These are phyloP conservation scores for Cytospora paraplurivora DNA, from an alignment of 2,329 filamentous ascomycete species.

Conservation along the genomic window DNA sequence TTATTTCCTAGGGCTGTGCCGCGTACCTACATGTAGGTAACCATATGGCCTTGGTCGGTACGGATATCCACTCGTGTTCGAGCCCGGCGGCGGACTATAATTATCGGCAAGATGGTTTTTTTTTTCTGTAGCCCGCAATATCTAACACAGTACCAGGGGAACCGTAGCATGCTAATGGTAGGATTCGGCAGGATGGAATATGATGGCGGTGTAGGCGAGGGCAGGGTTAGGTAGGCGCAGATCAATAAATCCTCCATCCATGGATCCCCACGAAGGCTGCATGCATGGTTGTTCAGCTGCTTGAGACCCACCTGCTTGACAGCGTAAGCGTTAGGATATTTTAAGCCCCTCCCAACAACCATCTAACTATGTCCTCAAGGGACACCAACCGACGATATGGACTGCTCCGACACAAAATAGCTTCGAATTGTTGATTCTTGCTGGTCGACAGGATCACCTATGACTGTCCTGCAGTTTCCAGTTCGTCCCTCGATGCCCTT, in stretches of 20 bases:
- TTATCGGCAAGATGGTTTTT: too few relatives aligned
- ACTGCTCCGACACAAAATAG: constrained; percentile 3
- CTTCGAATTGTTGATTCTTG: not conserved
- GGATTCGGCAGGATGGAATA: not conserved
- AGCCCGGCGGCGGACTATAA: too few relatives aligned
- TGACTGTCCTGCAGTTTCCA: not conserved
- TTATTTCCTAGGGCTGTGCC: too few relatives aligned
- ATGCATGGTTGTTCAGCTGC: not conserved
- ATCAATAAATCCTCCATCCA: not conserved
- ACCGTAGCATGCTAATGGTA: too few relatives aligned
- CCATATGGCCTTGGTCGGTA: too few relatives aligned
- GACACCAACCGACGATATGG: not conserved
- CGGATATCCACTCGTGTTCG: too few relatives aligned
- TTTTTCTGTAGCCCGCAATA: too few relatives aligned
- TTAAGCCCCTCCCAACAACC: constrained; percentile 11
- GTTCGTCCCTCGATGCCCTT: not conserved
- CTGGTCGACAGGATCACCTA: constrained; percentile 1
- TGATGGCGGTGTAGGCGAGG: constrained; percentile 1
- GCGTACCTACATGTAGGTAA: too few relatives aligned
- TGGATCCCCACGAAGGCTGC: not conserved
- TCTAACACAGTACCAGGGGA: too few relatives aligned
- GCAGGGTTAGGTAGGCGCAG: constrained; percentile 13
- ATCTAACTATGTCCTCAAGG: not conserved
- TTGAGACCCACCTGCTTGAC: constrained; percentile 5
- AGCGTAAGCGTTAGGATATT: constrained; percentile 9